Base-by-base conservation (phyloP, 2,329 filamentous ascomycete genomes). In the Colletotrichum shisoi region DNA sequence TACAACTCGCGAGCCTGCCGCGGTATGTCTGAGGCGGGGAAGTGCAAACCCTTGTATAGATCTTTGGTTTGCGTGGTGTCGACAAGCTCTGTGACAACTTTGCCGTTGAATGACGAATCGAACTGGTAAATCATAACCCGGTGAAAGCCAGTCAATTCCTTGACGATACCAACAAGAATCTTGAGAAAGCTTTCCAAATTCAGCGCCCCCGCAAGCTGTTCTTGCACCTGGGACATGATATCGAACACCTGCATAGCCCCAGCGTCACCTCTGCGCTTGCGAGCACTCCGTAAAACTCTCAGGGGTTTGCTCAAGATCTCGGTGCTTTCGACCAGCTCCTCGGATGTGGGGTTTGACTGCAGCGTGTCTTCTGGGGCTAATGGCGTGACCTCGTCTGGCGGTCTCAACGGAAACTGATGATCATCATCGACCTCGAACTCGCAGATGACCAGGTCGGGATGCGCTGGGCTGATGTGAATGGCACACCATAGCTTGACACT, bases 41-140 rank as follows among this genome's bases (percentile, higher is more conserved):
- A 97, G 74, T 95, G 90, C 3, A 97, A 82, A 0, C 93, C 93
- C 74, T 94, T 92, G 80, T 93, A 97, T 0, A 96, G 79, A 76
- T 96, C 93, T 62, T 90, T 89, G 0, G 92, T 94, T 39, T 89
- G 88, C 19, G 87, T 82, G 1, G 91, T 91, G 74, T 97, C 91
- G 9, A 96, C 91, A 12, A 96, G 81, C 75, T 97, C 93, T 0
- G 93, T 93, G 4, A 96, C 93, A 1, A 96, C 93, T 63, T 91
- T 89, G 19, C 93, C 93, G 72, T 96, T 96, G 82, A 90, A 95
- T 1, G 84, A 78, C 4, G 88, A 82, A 75, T 97, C 93, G 70
- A 97, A 97, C 76, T 96, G 92, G 73, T 96, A 97, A 2, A 97
- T 85, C 91, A 97, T 94, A 54, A 96, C 92, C 13, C 93, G 90